Base-by-base conservation (phyloP, 163 green algal species). In the Trebouxia gelatinosa region DNA sequence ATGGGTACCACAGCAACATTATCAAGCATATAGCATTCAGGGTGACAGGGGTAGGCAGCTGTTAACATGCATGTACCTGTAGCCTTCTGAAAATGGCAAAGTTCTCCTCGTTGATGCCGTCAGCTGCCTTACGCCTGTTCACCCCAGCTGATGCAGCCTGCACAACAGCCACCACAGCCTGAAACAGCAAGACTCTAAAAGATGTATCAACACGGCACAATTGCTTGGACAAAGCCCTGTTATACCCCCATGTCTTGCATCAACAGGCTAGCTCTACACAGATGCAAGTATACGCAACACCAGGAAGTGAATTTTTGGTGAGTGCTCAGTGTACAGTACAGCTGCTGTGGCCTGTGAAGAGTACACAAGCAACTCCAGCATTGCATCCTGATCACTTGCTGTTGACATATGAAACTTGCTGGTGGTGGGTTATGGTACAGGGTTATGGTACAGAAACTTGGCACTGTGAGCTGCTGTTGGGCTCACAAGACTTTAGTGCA, bases 11-110 rank as follows among this genome's bases (percentile, higher is more conserved):
- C n/a, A n/a, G n/a, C n/a, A n/a, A n/a, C n/a, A n/a, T n/a, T n/a
- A n/a, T n/a, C n/a, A n/a, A n/a, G n/a, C n/a, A n/a, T n/a, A n/a
- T n/a, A n/a, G n/a, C n/a, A n/a, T n/a, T n/a, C n/a, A n/a, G n/a
- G n/a, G n/a, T n/a, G n/a, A n/a, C n/a, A n/a, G n/a, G n/a, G n/a
- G n/a, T n/a, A n/a, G n/a, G n/a, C n/a, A n/a, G n/a, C n/a, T 9
- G 26, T 31, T 21, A 0, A 51, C 23, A 43, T 23, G 16, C 32
- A 23, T 37, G 6, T 54, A 72, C 64, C 64, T 72, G 64, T 6
- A 78, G 71, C 26, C 71, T 61, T 19, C 54, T 66, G n/a, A 78
- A 78, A 4, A 78, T 78, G 32, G 71, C 71, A 78, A 54, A 78
- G 34, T 78, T 78, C 50, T 78, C 71, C 5, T 61, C 71, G 21